phyloP scores from a whole-genome alignment of 2,329 filamentous ascomycete genomes.

The Bipolaris gigantea region DNA sequence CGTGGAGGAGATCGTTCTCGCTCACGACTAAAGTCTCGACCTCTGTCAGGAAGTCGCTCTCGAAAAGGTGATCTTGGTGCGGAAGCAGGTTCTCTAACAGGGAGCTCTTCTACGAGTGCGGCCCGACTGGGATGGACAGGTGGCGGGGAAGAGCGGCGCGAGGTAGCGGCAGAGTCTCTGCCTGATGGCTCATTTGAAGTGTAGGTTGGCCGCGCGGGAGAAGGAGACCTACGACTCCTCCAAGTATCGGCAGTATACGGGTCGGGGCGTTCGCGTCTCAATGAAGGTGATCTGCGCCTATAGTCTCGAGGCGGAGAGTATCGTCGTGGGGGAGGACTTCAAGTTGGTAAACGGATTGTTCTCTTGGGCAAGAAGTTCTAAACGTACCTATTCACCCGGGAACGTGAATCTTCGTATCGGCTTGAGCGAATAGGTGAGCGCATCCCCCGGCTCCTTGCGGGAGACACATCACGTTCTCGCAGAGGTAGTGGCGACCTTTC shows the following conservation, averaged over 20 bases:
- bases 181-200: slow-evolving; percentile 55
- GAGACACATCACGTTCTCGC: slow-evolving; percentile 51
- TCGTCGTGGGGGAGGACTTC: slow-evolving; percentile 40
- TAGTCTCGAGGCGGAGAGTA: slow-evolving; percentile 51
- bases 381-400: slow-evolving; percentile 42
- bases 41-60: slow-evolving; percentile 38
- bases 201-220: slow-evolving; percentile 45
- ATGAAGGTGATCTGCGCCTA: slow-evolving; percentile 58
- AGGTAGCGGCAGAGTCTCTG: slow-evolving; percentile 59
- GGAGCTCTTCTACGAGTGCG: slow-evolving; percentile 41
- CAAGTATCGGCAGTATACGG: slow-evolving; percentile 53
- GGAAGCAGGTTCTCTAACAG: slow-evolving; percentile 35
- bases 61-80: slow-evolving; percentile 40
- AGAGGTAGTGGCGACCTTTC: slow-evolving; percentile 49
- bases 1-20: slow-evolving; percentile 41
- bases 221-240: slow-evolving; percentile 58
- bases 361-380: neutral
- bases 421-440: slow-evolving; percentile 47
- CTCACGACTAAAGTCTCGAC: slow-evolving; percentile 32
- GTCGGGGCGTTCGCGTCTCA: slow-evolving; percentile 54
- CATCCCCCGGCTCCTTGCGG: slow-evolving; percentile 49
- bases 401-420: slow-evolving; percentile 52
- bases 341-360: slow-evolving; percentile 9
- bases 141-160: slow-evolving; percentile 63
- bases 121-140: slow-evolving; percentile 58